Base-by-base conservation (phyloP, 805 yeast genomes). In the Pichia sporocuriosa region DNA sequence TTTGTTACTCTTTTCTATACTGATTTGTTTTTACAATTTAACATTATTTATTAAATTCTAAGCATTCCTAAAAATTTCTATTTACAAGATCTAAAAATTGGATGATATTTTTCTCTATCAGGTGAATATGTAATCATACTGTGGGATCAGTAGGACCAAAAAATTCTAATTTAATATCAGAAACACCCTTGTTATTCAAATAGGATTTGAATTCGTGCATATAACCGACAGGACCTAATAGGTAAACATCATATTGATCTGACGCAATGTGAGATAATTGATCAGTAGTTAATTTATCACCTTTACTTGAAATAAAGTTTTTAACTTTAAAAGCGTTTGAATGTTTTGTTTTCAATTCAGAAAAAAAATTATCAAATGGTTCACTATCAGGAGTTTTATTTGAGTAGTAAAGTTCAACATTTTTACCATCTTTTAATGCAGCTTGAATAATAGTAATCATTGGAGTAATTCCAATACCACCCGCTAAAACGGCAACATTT, bases 381-480 rank as follows among this genome's bases (percentile, higher is more conserved):
- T 38, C 42, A 31, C 47, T 40, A 19, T 40, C 41, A 11, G 33
- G 23, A 6, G 37, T 28, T 37, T 49, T 52, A 43, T 63, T 64
- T 16, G 72, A 66, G 49, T 67, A 61, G 33, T 57, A 50, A 35
- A 70, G 51, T 8, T 46, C 51, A n/a, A 67, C 68, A 4, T 49
- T 41, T 40, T 59, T 59, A 7, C 60, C 65, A 23, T 57, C 58
- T 10, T 44, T 44, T 36, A 62, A 54, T 7, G 66, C 71, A 7
- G 52, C 37, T 52, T 75, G 75, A 16, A 69, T 54, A 54, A 79
- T 70, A 6, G 84, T 66, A 26, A 81, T 51, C 25, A 77, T 43
- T 26, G 88, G 87, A 6, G 87, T 81, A 38, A 77, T 73, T 47
- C 86, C 87, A 42, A 78, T 76, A 40, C 87, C 88, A 35, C 79